Conservation (phyloP, 108 stramenopile genomes). For the Cyclotella sp. region DNA sequence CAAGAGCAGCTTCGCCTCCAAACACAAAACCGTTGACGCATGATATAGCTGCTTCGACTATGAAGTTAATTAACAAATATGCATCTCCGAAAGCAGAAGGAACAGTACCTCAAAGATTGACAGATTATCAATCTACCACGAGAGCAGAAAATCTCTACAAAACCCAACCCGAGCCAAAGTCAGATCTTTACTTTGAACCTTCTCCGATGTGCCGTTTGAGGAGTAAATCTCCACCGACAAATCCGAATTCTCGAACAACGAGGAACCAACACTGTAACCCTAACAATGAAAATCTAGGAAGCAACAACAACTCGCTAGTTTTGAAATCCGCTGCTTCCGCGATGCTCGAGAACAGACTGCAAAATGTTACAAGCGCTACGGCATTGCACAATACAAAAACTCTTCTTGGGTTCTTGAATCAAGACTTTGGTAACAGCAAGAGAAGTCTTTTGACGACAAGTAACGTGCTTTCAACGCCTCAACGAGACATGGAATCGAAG, state of each 20-base stretch:
- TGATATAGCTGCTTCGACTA: too few species aligned
- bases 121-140: not conserved
- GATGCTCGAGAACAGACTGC: not conserved
- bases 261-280: not conserved
- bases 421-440: slow-evolving; percentile 2
- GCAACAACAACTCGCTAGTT: not conserved
- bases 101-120: not conserved
- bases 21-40: too few species aligned
- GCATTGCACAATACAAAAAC: not conserved
- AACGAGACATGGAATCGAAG: not conserved
- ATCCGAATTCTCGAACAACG: not conserved
- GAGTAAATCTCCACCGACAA: not conserved
- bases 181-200: not conserved
- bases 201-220: slow-evolving; percentile 17
- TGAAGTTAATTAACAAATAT: too few species aligned
- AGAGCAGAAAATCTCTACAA: not conserved
- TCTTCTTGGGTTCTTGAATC: not conserved
- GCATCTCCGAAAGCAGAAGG: not conserved
- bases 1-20: too few species aligned
- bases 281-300: not conserved
- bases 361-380: not conserved
- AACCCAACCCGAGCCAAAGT: not conserved
- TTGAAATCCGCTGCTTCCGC: not conserved
- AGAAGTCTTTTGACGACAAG: not conserved
- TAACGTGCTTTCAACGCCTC: not conserved